Evolutionary conservation across 2,329 filamentous ascomycete genomes (phyloP), one percentile per base, ranked within the genome.

Genomic region (Pseudopyrenochaeta lycopersici): DNA sequence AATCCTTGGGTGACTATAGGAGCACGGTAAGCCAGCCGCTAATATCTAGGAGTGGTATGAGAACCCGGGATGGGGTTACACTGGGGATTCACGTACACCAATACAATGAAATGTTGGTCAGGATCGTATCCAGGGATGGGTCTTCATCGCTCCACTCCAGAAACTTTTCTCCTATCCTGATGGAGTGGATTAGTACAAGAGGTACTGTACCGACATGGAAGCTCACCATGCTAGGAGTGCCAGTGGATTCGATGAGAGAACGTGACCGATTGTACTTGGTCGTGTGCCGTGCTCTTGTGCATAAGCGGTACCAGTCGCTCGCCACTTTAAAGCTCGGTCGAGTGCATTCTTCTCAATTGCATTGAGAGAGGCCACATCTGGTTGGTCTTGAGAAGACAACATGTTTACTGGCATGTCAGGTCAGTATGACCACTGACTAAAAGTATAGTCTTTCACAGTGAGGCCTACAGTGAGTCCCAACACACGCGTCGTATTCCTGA

Each of bases 261-360:
- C 82, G 9, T 85, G 76, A 0, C 85, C 84, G 38, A 88, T 83
- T 0, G 85, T 88, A 2, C 78, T 77, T 0, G 86, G 83, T 4
- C 82, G 69, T 0, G 84, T 84, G 2, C 75, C 81, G 45, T 89
- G 86, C 60, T 83, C 78, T 2, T 77, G 52, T 0, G 78, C 77
- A 62, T 88, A 89, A 0, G 79, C 84, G 4, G 58, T 68, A 1
- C 83, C 85, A 1, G 62, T 73, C 1, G 71, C 58, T 0, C 53
- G 39, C 68, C 81, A 86, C 10, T 52, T 41, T 4, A 31, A 23
- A 9, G 53, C 49, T 7, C 54, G 54, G 1, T 45, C 47, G 1
- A 71, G 14, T 1, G 59, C 45, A 12, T 50, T 46, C 42, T 59
- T 56, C 40, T 76, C 72, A 6, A 61, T 3, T 1, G 39, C 32